Base-by-base conservation (phyloP, 2,329 filamentous ascomycete genomes). In the Cladobotryum mycophilum region DNA sequence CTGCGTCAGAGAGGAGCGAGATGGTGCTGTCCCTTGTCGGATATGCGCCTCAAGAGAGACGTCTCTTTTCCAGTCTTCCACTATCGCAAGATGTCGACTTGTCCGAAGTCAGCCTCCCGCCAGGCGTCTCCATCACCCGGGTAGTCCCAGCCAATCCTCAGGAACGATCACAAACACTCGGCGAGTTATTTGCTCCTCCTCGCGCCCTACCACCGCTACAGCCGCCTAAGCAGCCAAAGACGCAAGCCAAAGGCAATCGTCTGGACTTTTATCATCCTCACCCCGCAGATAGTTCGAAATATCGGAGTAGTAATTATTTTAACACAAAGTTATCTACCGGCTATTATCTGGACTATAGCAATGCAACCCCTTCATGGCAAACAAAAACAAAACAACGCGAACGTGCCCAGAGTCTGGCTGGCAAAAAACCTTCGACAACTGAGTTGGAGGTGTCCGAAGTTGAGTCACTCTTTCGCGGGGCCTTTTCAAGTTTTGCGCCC, bases 41-140 rank as follows among this genome's bases (percentile, higher is more conserved):
- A 49, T 86, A 84, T 58, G 86, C 86, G 38, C 82, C 85, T 2
- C 82, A 83, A 42, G 79, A 87, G 35, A 85, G 84, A 58, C 87
- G 92, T 53, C 74, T 96, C 4, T 96, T 93, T 65, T 95, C 92
- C 4, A 95, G 91, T 66, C 73, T 96, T 45, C 88, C 70, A 8
- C 43, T 61, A 13, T 61, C 67, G 2, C 53, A 61, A 11, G 60
- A 65, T 45, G 52, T 61, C 36, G 61, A 67, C 36, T 50, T 68
- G 49, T 58, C 62, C 42, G 58, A 64, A 61, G 74, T 78, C 36
- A 78, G 74, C 17, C 71, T 96, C 22, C 91, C 91, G 0, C 84
- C 82, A 52, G 89, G 89, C 36, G 80, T 96, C 40, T 81, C 81
- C 17, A 59, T 70, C 37, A 67, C 67, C 18, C 61, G 61, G 22